phyloP scores from a whole-genome alignment of 2,329 filamentous ascomycete genomes.

The Coniochaeta ligniaria region DNA sequence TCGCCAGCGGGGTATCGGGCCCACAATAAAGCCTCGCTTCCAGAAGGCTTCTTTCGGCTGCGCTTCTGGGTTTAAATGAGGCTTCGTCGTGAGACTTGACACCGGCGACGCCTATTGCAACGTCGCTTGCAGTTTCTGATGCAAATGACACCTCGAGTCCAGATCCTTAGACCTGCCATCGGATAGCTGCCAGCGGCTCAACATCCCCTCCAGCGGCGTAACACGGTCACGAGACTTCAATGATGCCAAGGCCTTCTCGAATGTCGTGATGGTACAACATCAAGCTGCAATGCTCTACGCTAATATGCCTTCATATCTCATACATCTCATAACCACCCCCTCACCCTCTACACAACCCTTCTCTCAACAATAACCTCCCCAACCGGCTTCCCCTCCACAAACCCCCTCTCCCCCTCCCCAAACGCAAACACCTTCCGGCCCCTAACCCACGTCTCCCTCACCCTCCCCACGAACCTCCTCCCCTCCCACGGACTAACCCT shows the following conservation, averaged over 20 bases:
- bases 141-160: neutral
- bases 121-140: neutral
- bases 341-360: conserved; percentile 30
- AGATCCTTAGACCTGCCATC: too few relatives aligned
- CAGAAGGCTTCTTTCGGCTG: too few relatives aligned
- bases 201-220: neutral
- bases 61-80: too few relatives aligned
- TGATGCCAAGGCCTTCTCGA: too few relatives aligned
- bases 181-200: neutral
- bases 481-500: conserved; percentile 88
- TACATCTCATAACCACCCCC: neutral
- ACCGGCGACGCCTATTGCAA: neutral
- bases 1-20: neutral
- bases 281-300: neutral
- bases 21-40: neutral
- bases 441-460: conserved; percentile 78
- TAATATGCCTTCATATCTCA: neutral
- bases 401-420: conserved; percentile 43
- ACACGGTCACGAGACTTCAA: neutral
- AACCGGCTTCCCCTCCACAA: conserved; percentile 38
- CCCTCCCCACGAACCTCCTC: conserved; percentile 67
- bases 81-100: neutral
- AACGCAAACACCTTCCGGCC: conserved; percentile 68
- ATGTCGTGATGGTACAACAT: too few relatives aligned
- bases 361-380: conserved; percentile 55